Evolutionary conservation across 805 yeast species (phyloP).

Genomic region (Yamadazyma endophytica): DNA sequence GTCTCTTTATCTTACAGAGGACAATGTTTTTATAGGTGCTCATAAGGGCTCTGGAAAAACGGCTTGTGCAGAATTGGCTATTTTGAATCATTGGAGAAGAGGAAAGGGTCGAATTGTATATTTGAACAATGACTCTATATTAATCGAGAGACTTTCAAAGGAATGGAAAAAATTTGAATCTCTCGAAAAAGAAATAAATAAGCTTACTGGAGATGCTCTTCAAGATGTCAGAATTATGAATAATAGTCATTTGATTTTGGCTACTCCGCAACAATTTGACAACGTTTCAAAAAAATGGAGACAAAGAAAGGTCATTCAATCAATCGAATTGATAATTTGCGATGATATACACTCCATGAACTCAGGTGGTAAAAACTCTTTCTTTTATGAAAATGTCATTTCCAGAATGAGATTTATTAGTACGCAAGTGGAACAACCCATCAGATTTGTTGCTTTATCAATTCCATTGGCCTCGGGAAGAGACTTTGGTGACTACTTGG

Average conservation of each 20-base stretch:
- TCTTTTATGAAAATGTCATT: slow-evolving; percentile 63
- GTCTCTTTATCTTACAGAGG: slow-evolving; percentile 52
- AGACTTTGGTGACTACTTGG: slow-evolving; percentile 86
- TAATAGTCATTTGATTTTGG: slow-evolving; percentile 60
- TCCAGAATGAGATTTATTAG: slow-evolving; percentile 70
- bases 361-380: slow-evolving; percentile 55
- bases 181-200: slow-evolving; percentile 43
- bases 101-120: slow-evolving; percentile 70
- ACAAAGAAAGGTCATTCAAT: slow-evolving; percentile 63
- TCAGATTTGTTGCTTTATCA: slow-evolving; percentile 66
- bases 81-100: slow-evolving; percentile 68
- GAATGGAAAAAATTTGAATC: slow-evolving; percentile 53
- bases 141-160: slow-evolving; percentile 42
- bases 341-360: slow-evolving; percentile 66
- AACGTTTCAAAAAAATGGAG: slow-evolving; percentile 76
- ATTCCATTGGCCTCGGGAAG: slow-evolving; percentile 68
- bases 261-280: slow-evolving; percentile 81
- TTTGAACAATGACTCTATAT: slow-evolving; percentile 58
- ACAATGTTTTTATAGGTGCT: slow-evolving; percentile 62
- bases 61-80: slow-evolving; percentile 64
- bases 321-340: slow-evolving; percentile 62
- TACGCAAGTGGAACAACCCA: slow-evolving; percentile 51
- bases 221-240: slow-evolving; percentile 55
- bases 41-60: slow-evolving; percentile 79
- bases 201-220: slow-evolving; percentile 51